Evolutionary conservation across 225 moss, liverwort and hornwort genomes (phyloP).

Genomic region (Bryoerythrophyllum caledonicum): DNA sequence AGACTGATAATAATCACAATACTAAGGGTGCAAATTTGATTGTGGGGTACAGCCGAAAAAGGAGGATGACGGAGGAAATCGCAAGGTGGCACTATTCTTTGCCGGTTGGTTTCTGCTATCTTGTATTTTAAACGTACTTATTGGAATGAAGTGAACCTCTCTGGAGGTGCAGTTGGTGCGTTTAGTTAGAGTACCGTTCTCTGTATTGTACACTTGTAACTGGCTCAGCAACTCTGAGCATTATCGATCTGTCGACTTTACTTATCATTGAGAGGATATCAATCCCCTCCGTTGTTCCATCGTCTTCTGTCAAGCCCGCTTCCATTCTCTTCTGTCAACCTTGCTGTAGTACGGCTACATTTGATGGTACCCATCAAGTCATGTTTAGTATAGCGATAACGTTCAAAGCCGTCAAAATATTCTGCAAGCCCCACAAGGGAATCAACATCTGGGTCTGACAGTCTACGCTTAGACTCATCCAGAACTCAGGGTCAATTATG

Average conservation of each 20-base stretch:
- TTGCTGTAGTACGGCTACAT: neutral
- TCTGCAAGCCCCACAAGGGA: neutral
- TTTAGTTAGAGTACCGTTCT: conserved; percentile 6
- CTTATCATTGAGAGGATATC: conserved; percentile 1
- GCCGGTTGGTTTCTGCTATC: conserved; percentile 50
- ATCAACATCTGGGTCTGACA: neutral
- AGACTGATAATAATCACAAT: neutral
- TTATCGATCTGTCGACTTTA: neutral
- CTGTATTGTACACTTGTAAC: conserved; percentile 23
- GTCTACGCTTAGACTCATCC: neutral
- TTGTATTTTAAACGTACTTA: conserved; percentile 36
- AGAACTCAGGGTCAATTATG: neutral
- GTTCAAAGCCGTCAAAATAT: neutral
- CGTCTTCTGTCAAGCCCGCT: conserved; percentile 5
- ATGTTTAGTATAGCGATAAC: neutral
- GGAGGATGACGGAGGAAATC: conserved; percentile 51
- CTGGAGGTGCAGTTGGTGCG: conserved; percentile 15
- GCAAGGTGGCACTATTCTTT: conserved; percentile 49
- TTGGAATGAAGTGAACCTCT: conserved; percentile 29
- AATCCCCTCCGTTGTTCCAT: neutral
- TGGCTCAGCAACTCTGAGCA: conserved; percentile 21
- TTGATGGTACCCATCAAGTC: neutral
- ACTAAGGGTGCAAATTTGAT: neutral
- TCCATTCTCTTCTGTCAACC: neutral
- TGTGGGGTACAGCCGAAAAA: conserved; percentile 27